Percentiles rank a stretch among this genome's conserved stretches.
Conservation (phyloP, 2,329 filamentous ascomycete species). For the Nothomitra cinnamomea region DNA sequence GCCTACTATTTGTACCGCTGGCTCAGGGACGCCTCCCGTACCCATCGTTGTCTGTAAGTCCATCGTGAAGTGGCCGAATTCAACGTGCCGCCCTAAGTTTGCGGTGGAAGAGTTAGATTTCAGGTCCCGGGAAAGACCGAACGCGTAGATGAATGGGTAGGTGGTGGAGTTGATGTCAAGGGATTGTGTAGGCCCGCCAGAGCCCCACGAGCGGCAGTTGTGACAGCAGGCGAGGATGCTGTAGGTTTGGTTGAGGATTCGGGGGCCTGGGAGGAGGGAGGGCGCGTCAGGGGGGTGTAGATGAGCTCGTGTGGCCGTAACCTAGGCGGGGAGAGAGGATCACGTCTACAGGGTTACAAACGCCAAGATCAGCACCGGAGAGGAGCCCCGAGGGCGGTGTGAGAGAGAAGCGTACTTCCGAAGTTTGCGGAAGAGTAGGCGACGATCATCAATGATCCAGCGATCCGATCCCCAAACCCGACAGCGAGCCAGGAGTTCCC, state of each 20-base stretch:
- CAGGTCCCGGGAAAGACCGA: slow-evolving; percentile 19
- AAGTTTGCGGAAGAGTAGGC: neutral
- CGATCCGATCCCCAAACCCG: slow-evolving; percentile 1
- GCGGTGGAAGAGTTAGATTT: slow-evolving; percentile 18
- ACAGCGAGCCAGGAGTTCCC: slow-evolving; percentile 12
- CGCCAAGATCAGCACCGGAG: too few relatives aligned
- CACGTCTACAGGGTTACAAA: slow-evolving; percentile 16
- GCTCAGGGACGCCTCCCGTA: slow-evolving; percentile 21
- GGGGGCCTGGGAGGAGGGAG: slow-evolving; percentile 8
- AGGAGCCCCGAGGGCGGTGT: neutral
- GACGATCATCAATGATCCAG: slow-evolving; percentile 3
- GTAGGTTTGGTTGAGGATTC: slow-evolving; percentile 19
- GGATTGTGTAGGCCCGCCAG: slow-evolving; percentile 11
- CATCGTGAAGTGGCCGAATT: slow-evolving; percentile 23
- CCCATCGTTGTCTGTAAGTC: slow-evolving; percentile 23
- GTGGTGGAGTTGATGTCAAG: slow-evolving; percentile 18
- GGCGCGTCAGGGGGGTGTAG: slow-evolving; percentile 16
- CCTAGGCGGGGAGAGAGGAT: slow-evolving; percentile 22
- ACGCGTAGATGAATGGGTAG: slow-evolving; percentile 26
- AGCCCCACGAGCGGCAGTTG: slow-evolving; percentile 22
- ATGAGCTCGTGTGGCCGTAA: slow-evolving; percentile 21
- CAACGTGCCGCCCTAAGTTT: slow-evolving; percentile 20
- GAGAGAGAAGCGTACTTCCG: neutral
- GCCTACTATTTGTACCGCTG: neutral
- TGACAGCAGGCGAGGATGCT: slow-evolving; percentile 22